Conservation (phyloP, 2,329 filamentous ascomycete genomes). For the Colletotrichum sp. region DNA sequence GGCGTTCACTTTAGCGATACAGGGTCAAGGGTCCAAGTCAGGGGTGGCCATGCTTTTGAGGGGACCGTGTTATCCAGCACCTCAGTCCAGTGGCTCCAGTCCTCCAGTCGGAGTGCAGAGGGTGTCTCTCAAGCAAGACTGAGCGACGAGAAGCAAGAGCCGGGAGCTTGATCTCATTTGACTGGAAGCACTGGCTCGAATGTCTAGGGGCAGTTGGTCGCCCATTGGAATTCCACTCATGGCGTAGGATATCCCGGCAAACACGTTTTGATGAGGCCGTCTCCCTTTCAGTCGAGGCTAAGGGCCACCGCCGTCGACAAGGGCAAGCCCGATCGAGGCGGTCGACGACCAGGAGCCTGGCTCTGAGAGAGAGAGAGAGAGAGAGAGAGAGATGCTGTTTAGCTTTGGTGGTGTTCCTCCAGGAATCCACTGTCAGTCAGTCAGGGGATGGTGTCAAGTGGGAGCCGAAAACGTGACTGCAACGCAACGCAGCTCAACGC, state of each 20-base stretch:
- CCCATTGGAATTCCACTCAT: not conserved
- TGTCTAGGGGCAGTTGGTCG: not conserved
- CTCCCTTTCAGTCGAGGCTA: not conserved
- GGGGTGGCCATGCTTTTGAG: not conserved
- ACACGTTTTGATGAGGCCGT: not conserved
- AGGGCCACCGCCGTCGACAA: not conserved
- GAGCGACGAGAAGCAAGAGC: not conserved
- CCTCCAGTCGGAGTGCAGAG: not conserved
- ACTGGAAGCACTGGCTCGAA: not conserved
- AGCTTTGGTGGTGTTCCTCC: not conserved
- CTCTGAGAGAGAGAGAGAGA: not conserved
- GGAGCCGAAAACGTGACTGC: not conserved
- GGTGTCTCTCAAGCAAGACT: not conserved
- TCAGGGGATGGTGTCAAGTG: not conserved
- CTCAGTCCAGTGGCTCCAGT: not conserved
- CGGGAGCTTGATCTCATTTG: not conserved
- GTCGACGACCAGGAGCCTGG: not conserved
- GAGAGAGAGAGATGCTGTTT: not conserved
- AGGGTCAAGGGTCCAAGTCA: constrained; percentile 1
- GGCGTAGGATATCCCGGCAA: not conserved
- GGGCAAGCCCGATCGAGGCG: not conserved
- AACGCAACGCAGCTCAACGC: not conserved
- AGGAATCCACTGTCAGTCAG: not conserved
- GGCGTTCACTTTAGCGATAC: not conserved
- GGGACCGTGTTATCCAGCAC: not conserved